Percentiles rank a stretch among this genome's conserved stretches.
These are phyloP conservation scores for Mycena pura DNA, from an alignment of 768 basidiomycete species.

Conservation along the genomic window DNA sequence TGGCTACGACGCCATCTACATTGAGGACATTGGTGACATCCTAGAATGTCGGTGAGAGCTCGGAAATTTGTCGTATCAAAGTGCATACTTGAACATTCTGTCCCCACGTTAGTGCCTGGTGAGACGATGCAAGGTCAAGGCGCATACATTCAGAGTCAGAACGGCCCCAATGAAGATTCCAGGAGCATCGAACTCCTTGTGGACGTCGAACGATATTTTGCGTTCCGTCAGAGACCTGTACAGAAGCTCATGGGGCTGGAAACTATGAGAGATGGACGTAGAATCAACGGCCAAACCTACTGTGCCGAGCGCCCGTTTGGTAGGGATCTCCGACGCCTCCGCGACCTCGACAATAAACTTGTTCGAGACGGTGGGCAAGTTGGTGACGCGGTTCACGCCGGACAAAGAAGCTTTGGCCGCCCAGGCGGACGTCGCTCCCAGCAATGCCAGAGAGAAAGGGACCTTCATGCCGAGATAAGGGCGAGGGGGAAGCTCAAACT, in stretches of 20 bases:
- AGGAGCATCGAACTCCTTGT: slow-evolving; percentile 57
- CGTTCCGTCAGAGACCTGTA: slow-evolving; percentile 55
- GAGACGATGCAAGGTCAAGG: neutral
- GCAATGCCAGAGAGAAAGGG: slow-evolving; percentile 34
- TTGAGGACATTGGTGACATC: slow-evolving; percentile 52
- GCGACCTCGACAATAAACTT: slow-evolving; percentile 68
- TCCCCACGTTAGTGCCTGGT: neutral
- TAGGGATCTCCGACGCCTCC: slow-evolving; percentile 41
- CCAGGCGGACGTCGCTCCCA: slow-evolving; percentile 34
- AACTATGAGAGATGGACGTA: neutral
- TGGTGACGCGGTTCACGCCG: slow-evolving; percentile 44
- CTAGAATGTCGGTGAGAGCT: slow-evolving; percentile 34
- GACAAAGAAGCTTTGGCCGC: slow-evolving; percentile 42
- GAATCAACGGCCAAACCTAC: slow-evolving; percentile 2
- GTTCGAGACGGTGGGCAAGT: slow-evolving; percentile 49
- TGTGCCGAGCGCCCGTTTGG: slow-evolving; percentile 39
- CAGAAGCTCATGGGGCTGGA: slow-evolving; percentile 56
- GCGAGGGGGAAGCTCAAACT: neutral
- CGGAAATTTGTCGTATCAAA: neutral
- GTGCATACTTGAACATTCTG: slow-evolving; percentile 36
- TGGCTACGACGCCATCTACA: slow-evolving; percentile 60
- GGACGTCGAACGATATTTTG: slow-evolving; percentile 50
- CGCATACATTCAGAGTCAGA: slow-evolving; percentile 52
- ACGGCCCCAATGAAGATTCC: slow-evolving; percentile 67
- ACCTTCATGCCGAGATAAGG: slow-evolving; percentile 41